Evolutionary conservation across 805 yeast genomes (phyloP), one percentile per base, ranked within the genome.

Genomic region (Nakazawaea ishiwadae): DNA sequence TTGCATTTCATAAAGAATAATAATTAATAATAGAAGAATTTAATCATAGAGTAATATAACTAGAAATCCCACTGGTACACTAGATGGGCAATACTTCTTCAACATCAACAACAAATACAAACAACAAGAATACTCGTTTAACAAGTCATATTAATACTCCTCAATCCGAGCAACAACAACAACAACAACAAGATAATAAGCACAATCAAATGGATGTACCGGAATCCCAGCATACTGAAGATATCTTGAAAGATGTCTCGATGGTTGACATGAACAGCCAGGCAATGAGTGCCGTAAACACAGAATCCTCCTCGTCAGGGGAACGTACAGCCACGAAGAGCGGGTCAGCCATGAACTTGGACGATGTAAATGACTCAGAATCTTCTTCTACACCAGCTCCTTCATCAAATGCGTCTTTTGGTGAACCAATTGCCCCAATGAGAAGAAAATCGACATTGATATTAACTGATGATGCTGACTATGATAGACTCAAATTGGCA

Each of bases 391-490:
- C n/a, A n/a, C n/a, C n/a, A n/a, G n/a, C n/a, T n/a, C n/a, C 44
- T 30, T 21, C 30, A 11, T 28, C 44, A 10, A n/a, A 14, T 4
- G 31, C 40, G 4, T 35, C 45, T 5, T 38, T 37, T 24, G 48
- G 46, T 1, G 49, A 31, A 14, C 40, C 44, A 6, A 29, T 38
- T 8, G 31, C 35, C 4, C 72, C 73, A 1, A 44, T 46, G 7
- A 69, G 86, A 51, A 69, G 88, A 48, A 82, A 81, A 58, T 81
- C 90, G 2, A 84, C 93, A 0, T 51, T 85, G 40, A 77, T 85
- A 12, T 70, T 86, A 31, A 77, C 82, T 1, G 89, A 82, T 45
- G 91, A 84, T 28, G 68, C 69, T 33, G 85, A 79, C 27, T 64
- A 65, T 47, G 82, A 77, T 39, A 71, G 66, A 44, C 63, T 69